Base-by-base conservation (phyloP, 2,329 filamentous ascomycete genomes). In the Microcyclospora tardicrescens region DNA sequence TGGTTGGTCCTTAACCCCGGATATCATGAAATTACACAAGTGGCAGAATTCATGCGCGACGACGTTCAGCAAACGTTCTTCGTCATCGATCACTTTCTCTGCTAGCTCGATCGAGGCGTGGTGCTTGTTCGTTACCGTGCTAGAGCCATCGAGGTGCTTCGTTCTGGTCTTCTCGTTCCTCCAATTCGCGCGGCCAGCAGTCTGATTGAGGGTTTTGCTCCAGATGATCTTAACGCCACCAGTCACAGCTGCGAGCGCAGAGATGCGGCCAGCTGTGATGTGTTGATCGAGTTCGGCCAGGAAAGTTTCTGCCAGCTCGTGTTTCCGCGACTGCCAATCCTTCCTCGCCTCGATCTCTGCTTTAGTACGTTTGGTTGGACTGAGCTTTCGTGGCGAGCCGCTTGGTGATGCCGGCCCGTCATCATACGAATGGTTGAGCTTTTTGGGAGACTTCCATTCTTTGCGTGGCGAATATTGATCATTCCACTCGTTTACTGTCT, bases 1-100 rank as follows among this genome's bases (percentile, higher is more conserved):
- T 0, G 86, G 84, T 44, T 83, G 79, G 40, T 77, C 78, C 33
- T 75, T 79, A 28, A 87, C 66, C 28, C 79, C 76, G 35, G 72
- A 79, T 45, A 96, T 67, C 77, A 96, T 93, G 60, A 89, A 95
- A 52, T 86, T 93, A 33, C 84, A 80, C 1, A 96, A 66, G 56
- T 98, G 91, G 59, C 91, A 96, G 65, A 91, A 96, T 53, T 98
- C 91, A 58, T 98, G 91, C 0, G 89, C 85, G n/a, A 96, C 64
- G 0, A 91, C 86, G 59, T 95, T 95, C 46, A 91, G 71, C 1
- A 96, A 71, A 2, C 84, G 76, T 41, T 81, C 62, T 37, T 83
- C 75, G 52, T 80, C 73, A 55, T 85, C 77, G 44, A 96, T 86
- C 34, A 95, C 79, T 58, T 93, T 93, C 39, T 84, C 77, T 0